These are phyloP conservation scores for Leccinum fallax DNA, from an alignment of 1,284 basidiomycete genomes.

Conservation along the genomic window DNA sequence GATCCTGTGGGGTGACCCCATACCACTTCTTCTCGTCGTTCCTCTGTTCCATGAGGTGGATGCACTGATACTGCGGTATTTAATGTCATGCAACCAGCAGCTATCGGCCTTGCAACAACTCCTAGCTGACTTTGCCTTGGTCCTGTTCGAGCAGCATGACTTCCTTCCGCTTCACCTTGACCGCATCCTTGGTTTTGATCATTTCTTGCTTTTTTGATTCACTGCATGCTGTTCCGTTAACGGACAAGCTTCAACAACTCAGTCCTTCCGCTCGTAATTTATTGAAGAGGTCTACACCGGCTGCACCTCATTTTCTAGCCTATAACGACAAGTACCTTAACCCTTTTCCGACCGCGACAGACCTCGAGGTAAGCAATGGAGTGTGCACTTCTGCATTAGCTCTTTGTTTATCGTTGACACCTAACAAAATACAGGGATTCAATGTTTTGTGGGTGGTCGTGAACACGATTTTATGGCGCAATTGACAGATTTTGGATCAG, in stretches of 20 bases:
- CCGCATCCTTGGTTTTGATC: background rate
- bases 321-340: slow-evolving; percentile 46
- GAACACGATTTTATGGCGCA: background rate
- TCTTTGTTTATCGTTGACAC: background rate
- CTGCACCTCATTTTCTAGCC: slow-evolving; percentile 44
- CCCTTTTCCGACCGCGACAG: slow-evolving; percentile 31
- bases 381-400: slow-evolving; percentile 29
- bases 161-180: slow-evolving; percentile 12
- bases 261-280: slow-evolving; percentile 11
- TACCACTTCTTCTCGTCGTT: slow-evolving; percentile 5
- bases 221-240: slow-evolving; percentile 10
- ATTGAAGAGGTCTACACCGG: slow-evolving; percentile 17
- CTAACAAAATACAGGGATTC: slow-evolving; percentile 39
- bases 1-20: slow-evolving; percentile 8
- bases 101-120: background rate
- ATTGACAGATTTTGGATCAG: slow-evolving; percentile 25
- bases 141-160: slow-evolving; percentile 17
- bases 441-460: slow-evolving; percentile 46
- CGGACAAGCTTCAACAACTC: slow-evolving; percentile 12
- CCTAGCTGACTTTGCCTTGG: background rate
- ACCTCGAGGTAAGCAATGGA: slow-evolving; percentile 15
- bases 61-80: slow-evolving; percentile 16
- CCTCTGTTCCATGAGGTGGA: slow-evolving; percentile 10
- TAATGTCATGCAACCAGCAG: slow-evolving; percentile 10
- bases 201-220: slow-evolving; percentile 14